Evolutionary conservation across 345 rosid species (phyloP), one percentile per base, ranked within the genome.

Genomic region (Linum lewisii): DNA sequence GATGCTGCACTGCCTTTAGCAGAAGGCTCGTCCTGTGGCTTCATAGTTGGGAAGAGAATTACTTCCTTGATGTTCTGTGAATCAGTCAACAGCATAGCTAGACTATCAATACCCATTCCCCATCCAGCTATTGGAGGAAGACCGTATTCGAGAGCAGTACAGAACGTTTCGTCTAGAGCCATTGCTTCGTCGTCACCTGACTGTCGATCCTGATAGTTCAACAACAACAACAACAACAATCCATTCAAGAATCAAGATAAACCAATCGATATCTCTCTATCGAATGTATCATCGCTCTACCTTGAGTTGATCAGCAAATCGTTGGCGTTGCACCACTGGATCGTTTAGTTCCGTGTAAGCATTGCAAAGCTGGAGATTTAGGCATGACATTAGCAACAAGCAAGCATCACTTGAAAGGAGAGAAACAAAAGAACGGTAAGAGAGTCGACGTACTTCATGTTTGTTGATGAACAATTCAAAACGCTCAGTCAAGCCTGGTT

Each of bases 151-250:
- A 93, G 88, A 49, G 96, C 88, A 0, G 76, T 78, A 62, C 97
- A 90, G 58, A 93, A 93, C 25, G 91, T 84, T 76, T 93, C 99
- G 71, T 93, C 99, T 57, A 84, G 54, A 57, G 95, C 95, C 97
- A 93, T 93, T 1, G 99, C 99, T 78, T 93, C 99, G 59, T 89
- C 99, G 61, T 93, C 99, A 34, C 99, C 99, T 1, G 87, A 93
- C 54, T 93, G 91, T 51, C 97, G 72, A 69, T 89, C 97, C 89
- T 88, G 72, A 58, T 15, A 66, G 51, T 23, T 5, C n/a, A n/a
- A n/a, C n/a, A n/a, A n/a, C n/a, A n/a, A n/a, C n/a, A 47, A 55
- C 57, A 24, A 24, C 36, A 15, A 50, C 36, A 60, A 38, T 22
- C 24, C 36, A 25, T 51, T 7, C 37, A 8, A 58, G 1, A 32